phyloP scores from a whole-genome alignment of 345 rosid genomes.

The Euphorbia tirucalli region DNA sequence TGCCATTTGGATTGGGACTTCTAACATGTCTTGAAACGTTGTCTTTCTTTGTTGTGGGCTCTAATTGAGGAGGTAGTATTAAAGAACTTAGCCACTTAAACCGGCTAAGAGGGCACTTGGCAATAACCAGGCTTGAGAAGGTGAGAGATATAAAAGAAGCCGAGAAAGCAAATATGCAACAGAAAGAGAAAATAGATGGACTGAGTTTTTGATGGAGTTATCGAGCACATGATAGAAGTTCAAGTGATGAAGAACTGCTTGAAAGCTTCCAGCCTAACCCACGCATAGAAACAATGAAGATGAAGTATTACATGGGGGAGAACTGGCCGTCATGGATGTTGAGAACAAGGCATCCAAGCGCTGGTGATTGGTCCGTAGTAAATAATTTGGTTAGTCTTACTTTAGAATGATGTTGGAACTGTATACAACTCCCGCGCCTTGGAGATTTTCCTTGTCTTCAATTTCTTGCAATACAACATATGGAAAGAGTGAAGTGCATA shows the following conservation, averaged over 20 bases:
- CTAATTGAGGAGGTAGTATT: not conserved
- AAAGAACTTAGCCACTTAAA: not conserved
- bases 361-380: not conserved
- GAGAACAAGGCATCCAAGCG: not conserved
- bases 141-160: not conserved
- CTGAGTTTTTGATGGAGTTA: not conserved
- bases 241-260: not conserved
- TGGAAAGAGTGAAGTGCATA: constrained; percentile 4
- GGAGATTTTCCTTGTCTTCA: constrained; percentile 19
- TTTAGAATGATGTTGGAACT: not conserved
- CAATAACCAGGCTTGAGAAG: not conserved
- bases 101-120: not conserved
- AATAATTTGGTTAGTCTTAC: not conserved
- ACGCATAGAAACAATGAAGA: not conserved
- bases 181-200: not conserved
- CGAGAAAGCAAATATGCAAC: not conserved
- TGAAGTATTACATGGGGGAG: constrained; percentile 4
- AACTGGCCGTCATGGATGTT: constrained; percentile 7
- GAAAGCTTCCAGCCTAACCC: not conserved
- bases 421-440: constrained; percentile 17
- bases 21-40: not conserved
- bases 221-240: no score
- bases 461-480: not conserved
- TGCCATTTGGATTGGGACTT: not conserved
- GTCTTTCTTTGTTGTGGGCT: not conserved